Conservation (phyloP, 108 stramenopile genomes). For the Craspedostauros australis region DNA sequence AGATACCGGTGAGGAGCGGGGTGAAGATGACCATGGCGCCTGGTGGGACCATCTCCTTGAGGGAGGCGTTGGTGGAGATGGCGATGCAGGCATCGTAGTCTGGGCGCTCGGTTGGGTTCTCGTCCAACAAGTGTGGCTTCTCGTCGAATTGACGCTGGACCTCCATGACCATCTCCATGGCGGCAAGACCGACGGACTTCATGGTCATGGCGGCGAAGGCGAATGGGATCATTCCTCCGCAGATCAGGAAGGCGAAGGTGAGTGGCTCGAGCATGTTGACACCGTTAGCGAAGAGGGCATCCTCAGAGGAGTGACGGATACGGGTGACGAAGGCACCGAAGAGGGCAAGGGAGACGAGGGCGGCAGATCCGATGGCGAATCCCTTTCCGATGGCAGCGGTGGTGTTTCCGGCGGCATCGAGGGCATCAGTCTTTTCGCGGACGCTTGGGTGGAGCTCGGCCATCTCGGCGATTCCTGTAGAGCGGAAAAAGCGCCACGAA, state of each 20-base stretch:
- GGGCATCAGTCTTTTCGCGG: slow-evolving; percentile 97
- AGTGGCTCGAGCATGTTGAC: slow-evolving; percentile 93
- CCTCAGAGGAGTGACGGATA: slow-evolving; percentile 72
- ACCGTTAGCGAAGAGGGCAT: slow-evolving; percentile 50
- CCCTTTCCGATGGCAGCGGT: slow-evolving; percentile 99
- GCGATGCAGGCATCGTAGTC: slow-evolving; percentile 95
- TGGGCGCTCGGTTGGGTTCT: slow-evolving; percentile 85
- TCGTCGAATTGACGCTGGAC: slow-evolving; percentile 97
- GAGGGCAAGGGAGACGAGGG: slow-evolving; percentile 95
- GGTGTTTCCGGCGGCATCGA: slow-evolving; percentile 98
- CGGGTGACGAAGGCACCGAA: slow-evolving; percentile 97
- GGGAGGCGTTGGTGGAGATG: slow-evolving; percentile 93
- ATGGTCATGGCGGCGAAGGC: slow-evolving; percentile 99
- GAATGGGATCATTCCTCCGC: slow-evolving; percentile 98
- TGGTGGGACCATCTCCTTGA: slow-evolving; percentile 96
- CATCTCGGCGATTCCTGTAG: slow-evolving; percentile 96
- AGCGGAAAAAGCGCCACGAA: neutral
- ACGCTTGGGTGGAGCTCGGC: slow-evolving; percentile 89
- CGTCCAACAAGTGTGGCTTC: slow-evolving; percentile 85
- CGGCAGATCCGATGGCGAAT: slow-evolving; percentile 98
- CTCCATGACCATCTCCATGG: slow-evolving; percentile 97
- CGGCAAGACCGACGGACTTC: slow-evolving; percentile 96
- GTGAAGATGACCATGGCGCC: slow-evolving; percentile 96
- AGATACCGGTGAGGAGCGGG: slow-evolving; percentile 93
- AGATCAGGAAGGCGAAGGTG: slow-evolving; percentile 94